Evolutionary conservation across 768 basidiomycete species (phyloP), one percentile per base, ranked within the genome.

Genomic region (Leccinum rimulosum): DNA sequence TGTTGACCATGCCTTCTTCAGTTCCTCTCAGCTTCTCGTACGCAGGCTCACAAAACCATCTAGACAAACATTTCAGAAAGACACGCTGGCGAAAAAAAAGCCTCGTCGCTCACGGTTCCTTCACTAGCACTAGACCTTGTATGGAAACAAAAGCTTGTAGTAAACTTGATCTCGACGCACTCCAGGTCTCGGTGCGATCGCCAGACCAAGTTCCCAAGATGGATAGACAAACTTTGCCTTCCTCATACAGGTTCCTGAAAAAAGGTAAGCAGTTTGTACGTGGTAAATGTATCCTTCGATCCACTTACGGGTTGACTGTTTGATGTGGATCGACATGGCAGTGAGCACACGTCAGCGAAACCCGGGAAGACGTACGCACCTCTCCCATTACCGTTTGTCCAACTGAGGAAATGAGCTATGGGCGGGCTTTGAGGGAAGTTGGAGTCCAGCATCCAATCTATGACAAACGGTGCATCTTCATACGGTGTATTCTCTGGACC

Each of bases 401-500:
- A 95, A 60, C 92, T 94, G 52, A 87, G 80, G 73, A 98, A 98
- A 75, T 92, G 89, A 10, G 95, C 95, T 56, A 85, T 78, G 0
- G 95, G 95, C 12, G 95, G 93, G 60, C 78, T 84, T 63, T 86
- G 84, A 49, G 87, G 93, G 70, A 89, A 97, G 71, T 88, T 87
- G 55, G 85, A 91, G 66, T 91, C 91, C 11, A 93, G 77, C 81
- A 87, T 84, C 91, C 91, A 93, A 74, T 98, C 95, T 57, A 97
- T 96, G 27, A 97, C 87, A 74, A 96, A 95, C 0, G 95, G 95
- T 19, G 93, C 92, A 71, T 95, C 89, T 71, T 92, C 84, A 64
- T 96, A 97, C n/a, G 95, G 95, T 9, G 95, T 97, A 63, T 94
- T 95, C 66, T 89, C 85, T 58, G 94, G 93, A 3, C 95, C 95